Evolutionary conservation across 805 yeast species (phyloP).

Genomic region (Saccharomycopsis lassenensis): DNA sequence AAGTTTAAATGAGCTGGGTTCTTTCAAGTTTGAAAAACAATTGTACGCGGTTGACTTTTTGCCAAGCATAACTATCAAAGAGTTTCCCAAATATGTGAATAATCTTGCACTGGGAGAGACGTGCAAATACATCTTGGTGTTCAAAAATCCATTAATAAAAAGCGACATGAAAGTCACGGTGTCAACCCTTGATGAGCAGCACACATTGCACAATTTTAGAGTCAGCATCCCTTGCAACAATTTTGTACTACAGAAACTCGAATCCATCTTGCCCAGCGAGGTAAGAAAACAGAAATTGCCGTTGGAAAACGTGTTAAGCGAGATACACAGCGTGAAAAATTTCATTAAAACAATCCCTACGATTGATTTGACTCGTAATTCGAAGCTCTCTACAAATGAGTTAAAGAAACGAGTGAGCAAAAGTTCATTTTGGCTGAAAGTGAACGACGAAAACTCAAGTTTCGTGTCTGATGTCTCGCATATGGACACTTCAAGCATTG

Average conservation of each 20-base stretch:
- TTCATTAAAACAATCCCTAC: constrained; percentile 12
- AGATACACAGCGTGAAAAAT: background rate
- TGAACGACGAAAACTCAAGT: background rate
- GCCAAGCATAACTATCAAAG: constrained; percentile 19
- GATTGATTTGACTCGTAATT: constrained; percentile 1
- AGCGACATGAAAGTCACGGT: constrained; percentile 8
- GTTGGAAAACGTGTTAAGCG: background rate
- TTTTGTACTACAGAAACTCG: constrained; percentile 6
- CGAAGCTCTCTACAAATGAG: constrained; percentile 8
- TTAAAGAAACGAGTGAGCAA: constrained; percentile 2
- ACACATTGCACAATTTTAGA: constrained; percentile 6
- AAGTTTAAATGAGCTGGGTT: constrained; percentile 17
- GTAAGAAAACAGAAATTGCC: background rate
- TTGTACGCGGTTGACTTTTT: constrained; percentile 19
- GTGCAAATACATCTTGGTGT: background rate
- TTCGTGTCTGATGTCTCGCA: background rate
- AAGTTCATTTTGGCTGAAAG: constrained; percentile 2
- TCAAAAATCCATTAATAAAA: constrained; percentile 6
- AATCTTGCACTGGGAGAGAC: background rate
- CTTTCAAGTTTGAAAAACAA: constrained; percentile 18
- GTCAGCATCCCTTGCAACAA: constrained; percentile 12
- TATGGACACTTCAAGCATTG: background rate
- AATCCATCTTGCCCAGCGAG: background rate
- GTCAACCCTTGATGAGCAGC: constrained; percentile 11
- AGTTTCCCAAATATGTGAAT: constrained; percentile 1